A percentile compares a stretch with the other conserved stretches of the same genome.
These are phyloP conservation scores for Saccharomycopsis sp. DNA, from an alignment of 805 yeast species.

Conservation along the genomic window DNA sequence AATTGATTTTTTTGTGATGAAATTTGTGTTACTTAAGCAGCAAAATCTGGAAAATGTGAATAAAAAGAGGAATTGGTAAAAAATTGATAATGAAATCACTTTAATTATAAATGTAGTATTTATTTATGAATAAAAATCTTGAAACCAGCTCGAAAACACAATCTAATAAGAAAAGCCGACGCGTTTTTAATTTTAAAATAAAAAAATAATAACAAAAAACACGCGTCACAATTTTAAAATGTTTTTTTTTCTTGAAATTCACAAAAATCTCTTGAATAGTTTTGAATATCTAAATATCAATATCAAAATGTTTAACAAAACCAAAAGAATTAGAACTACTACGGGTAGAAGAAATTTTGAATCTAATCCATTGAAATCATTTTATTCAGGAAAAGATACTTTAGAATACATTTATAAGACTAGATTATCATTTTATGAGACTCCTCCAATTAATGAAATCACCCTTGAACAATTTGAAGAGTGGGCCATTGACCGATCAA, in stretches of 20 bases:
- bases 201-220: too few relatives aligned
- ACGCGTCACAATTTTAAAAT: too few relatives aligned
- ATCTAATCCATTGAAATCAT: slow-evolving; percentile 24
- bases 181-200: too few relatives aligned
- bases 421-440: slow-evolving; percentile 62
- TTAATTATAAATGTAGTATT: too few relatives aligned
- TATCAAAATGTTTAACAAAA: slow-evolving; percentile 17
- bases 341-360: slow-evolving; percentile 62
- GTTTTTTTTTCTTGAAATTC: slow-evolving; percentile 8
- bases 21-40: too few relatives aligned
- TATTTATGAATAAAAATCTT: too few relatives aligned
- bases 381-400: slow-evolving; percentile 22
- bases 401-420: slow-evolving; percentile 37
- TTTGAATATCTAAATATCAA: slow-evolving; percentile 21
- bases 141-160: too few relatives aligned
- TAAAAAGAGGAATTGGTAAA: too few relatives aligned
- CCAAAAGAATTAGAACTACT: slow-evolving; percentile 39
- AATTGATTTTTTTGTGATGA: too few relatives aligned
- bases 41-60: too few relatives aligned
- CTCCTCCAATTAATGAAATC: slow-evolving; percentile 77
- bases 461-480: slow-evolving; percentile 87
- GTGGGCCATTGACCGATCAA: slow-evolving; percentile 91
- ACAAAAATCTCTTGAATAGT: slow-evolving; percentile 25
- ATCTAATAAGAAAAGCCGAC: too few relatives aligned
- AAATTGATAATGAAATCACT: too few relatives aligned